These are phyloP conservation scores for Murraya koenigii DNA, from an alignment of 345 rosid species.

Conservation along the genomic window DNA sequence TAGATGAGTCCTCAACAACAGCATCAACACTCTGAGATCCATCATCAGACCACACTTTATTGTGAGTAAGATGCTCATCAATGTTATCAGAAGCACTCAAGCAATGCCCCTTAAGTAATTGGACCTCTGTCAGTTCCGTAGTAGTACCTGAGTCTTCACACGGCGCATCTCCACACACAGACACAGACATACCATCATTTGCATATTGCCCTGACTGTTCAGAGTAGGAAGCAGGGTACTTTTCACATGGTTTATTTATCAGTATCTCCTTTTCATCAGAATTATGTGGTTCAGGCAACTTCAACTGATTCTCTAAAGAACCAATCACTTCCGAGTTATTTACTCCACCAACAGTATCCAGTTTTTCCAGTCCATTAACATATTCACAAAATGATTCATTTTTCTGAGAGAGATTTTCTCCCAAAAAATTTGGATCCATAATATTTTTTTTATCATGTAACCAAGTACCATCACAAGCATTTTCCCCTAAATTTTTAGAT, in stretches of 20 bases:
- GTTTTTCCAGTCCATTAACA: conserved; percentile 21
- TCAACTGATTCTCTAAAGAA: conserved; percentile 27
- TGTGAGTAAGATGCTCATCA: conserved; percentile 25
- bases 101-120: conserved; percentile 21
- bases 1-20: conserved; percentile 22
- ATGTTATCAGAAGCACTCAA: conserved; percentile 30
- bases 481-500: conserved; percentile 19
- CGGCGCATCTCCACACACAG: conserved; percentile 14
- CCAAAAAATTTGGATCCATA: conserved; percentile 14
- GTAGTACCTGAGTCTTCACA: conserved; percentile 27
- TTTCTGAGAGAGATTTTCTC: conserved; percentile 15
- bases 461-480: conserved; percentile 17
- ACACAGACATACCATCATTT: conserved; percentile 4
- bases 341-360: conserved; percentile 22
- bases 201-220: conserved; percentile 20
- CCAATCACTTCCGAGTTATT: conserved; percentile 23
- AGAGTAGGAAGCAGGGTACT: conserved; percentile 17
- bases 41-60: conserved; percentile 28
- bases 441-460: conserved; percentile 28
- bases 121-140: conserved; percentile 16
- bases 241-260: conserved; percentile 25
- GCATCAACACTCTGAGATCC: conserved; percentile 24
- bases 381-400: conserved; percentile 25
- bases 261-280: conserved; percentile 8
- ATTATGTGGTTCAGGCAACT: conserved; percentile 21